Percentiles rank a stretch among this genome's conserved stretches.
Evolutionary conservation across 2,329 filamentous ascomycete species (phyloP).

Genomic region (Pyrenophora graminea): DNA sequence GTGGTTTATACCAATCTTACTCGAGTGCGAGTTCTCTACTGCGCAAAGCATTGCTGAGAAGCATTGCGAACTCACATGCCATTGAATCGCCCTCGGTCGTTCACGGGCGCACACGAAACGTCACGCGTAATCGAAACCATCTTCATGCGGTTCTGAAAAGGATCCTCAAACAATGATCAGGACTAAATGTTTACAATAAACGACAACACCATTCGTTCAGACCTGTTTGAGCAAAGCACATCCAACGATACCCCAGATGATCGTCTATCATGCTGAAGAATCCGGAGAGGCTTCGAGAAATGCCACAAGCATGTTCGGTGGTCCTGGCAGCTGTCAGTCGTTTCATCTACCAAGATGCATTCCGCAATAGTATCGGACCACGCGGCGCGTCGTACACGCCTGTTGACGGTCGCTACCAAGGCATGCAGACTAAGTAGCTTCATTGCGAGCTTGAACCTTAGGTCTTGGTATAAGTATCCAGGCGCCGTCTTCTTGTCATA

Average conservation of each 20-base stretch:
- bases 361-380: conserved; percentile 8
- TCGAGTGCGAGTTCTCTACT: no score
- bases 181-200: not conserved
- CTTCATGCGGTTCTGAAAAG: conserved; percentile 22
- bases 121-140: conserved; percentile 25
- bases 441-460: no score
- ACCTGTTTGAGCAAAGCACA: conserved; percentile 20
- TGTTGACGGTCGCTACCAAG: not conserved
- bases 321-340: conserved; percentile 14
- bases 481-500: not conserved
- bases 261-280: conserved; percentile 6
- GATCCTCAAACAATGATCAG: conserved; percentile 21
- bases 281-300: conserved; percentile 14
- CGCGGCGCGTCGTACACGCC: not conserved
- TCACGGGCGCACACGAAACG: conserved; percentile 24
- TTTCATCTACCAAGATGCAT: conserved; percentile 12
- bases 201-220: not conserved
- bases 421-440: no score
- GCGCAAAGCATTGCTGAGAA: no score
- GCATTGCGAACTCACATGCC: not conserved
- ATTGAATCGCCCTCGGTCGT: not conserved
- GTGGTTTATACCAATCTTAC: no score
- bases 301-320: conserved; percentile 14
- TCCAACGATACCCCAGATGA: conserved; percentile 10
- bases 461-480: conserved; percentile 3